Evolutionary conservation across 306 rosid species (phyloP), one percentile per base, ranked within the genome.

Genomic region (Quercus robur): DNA sequence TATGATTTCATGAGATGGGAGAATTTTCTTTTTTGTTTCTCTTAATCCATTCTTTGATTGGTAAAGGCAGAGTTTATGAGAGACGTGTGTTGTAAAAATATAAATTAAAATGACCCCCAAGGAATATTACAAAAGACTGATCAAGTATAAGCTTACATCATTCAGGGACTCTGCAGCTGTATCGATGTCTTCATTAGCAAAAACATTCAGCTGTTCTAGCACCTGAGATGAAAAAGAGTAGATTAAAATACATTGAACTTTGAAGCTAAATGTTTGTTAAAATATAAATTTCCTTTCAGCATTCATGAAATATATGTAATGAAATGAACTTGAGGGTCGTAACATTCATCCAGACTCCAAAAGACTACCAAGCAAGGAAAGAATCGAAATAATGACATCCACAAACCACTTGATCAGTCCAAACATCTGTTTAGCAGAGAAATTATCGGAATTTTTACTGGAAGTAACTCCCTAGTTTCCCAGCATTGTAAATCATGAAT

Each of bases 141-240:
- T 12, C 28, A 70, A 66, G 63, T 35, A 56, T 70, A 81, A 79
- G 79, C 90, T 35, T 82, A 95, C 99, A 86, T 96, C 92, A 80
- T 86, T 79, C 85, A 96, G 80, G 56, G 97, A 97, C 88, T 93
- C 93, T 1, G 98, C 97, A 61, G 98, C 98, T 74, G 90, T 81
- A 88, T 91, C 90, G 59, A 93, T 77, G 82, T 96, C 99, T 10
- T 86, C 92, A 6, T 81, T 81, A 44, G 94, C 92, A 81, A 96
- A 96, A 56, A 93, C 98, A 71, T 89, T 90, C 85, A 96, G 84
- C 88, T 91, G 91, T 70, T 79, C 63, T 30, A 96, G 91, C 78
- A 96, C 97, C 99, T 96, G 84, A 33, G 72, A 84, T 72, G 71
- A 77, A 30, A 57, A 82, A 54, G 6, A 76, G 17, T 35, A 56